phyloP scores from a whole-genome alignment of 306 rosid genomes.

The Trifolium fragiferum region DNA sequence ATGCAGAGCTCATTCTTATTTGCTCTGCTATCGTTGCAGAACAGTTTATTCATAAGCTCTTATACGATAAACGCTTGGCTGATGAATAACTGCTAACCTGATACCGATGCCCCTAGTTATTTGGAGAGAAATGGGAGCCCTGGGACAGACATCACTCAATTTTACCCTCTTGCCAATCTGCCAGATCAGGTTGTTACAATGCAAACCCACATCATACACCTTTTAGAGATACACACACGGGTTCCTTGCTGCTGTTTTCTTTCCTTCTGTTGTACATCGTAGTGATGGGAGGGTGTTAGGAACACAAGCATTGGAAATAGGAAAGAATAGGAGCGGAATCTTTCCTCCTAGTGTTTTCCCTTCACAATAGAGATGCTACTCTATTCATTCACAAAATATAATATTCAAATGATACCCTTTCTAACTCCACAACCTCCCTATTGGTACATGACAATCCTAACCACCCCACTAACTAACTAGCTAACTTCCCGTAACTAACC shows the following conservation, averaged over 20 bases:
- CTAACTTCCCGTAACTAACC: too few species aligned
- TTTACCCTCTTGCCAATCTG: neutral
- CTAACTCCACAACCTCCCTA: too few species aligned
- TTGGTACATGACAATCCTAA: too few species aligned
- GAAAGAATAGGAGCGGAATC: too few species aligned
- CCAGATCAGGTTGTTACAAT: conserved; percentile 20
- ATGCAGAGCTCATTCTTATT: neutral
- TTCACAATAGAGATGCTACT: too few species aligned
- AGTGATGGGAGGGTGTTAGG: conserved; percentile 15
- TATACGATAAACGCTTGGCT: neutral
- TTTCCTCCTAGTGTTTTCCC: too few species aligned
- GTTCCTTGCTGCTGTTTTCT: conserved; percentile 3
- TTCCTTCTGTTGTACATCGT: neutral
- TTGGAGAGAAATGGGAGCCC: neutral
- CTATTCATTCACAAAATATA: too few species aligned
- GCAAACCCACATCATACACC: neutral
- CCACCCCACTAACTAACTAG: too few species aligned
- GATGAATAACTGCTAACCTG: neutral
- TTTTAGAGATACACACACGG: neutral
- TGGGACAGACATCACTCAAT: neutral
- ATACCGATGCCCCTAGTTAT: neutral
- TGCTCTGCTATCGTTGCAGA: neutral
- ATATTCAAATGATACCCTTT: too few species aligned
- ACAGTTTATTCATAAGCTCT: neutral
- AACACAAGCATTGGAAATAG: too few species aligned